Conservation (phyloP, 2,329 filamentous ascomycete species). For the Davidsoniella virescens region DNA sequence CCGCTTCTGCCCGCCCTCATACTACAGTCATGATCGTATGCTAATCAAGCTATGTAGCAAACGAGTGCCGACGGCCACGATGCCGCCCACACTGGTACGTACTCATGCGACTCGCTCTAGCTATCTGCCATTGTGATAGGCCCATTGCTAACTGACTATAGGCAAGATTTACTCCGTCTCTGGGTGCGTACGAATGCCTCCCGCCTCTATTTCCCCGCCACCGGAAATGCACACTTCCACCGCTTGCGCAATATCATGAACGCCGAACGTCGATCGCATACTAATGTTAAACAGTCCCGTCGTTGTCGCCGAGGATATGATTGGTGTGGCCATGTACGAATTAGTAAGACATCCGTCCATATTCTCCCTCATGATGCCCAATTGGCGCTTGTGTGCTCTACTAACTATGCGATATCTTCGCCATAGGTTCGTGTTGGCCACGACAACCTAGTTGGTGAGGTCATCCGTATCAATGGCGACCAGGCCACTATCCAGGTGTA, state of each 20-base stretch:
- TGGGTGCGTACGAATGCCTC: conserved; percentile 32
- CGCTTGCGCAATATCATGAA: conserved; percentile 10
- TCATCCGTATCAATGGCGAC: conserved; percentile 92
- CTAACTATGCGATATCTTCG: not conserved
- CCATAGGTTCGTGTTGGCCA: conserved; percentile 74
- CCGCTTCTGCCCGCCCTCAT: no score
- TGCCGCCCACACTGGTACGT: conserved; percentile 11
- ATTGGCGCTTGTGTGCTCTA: not conserved
- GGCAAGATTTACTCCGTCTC: conserved; percentile 48
- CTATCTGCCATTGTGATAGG: not conserved
- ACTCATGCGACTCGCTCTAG: not conserved
- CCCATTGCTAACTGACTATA: conserved; percentile 16
- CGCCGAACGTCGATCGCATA: not conserved
- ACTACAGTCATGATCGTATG: not conserved
- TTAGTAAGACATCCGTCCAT: conserved; percentile 43
- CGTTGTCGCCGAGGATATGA: conserved; percentile 95
- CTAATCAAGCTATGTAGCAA: conserved; percentile 3
- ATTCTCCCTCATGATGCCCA: not conserved
- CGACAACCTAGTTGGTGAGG: conserved; percentile 84
- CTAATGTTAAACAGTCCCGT: conserved; percentile 46
- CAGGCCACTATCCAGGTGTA: conserved; percentile 98
- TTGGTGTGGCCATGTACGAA: conserved; percentile 99
- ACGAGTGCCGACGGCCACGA: conserved; percentile 10
- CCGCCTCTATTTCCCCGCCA: conserved; percentile 12
- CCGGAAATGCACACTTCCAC: conserved; percentile 3